Evolutionary conservation across 768 basidiomycete species (phyloP).

Genomic region (Collybiopsis luxurians): DNA sequence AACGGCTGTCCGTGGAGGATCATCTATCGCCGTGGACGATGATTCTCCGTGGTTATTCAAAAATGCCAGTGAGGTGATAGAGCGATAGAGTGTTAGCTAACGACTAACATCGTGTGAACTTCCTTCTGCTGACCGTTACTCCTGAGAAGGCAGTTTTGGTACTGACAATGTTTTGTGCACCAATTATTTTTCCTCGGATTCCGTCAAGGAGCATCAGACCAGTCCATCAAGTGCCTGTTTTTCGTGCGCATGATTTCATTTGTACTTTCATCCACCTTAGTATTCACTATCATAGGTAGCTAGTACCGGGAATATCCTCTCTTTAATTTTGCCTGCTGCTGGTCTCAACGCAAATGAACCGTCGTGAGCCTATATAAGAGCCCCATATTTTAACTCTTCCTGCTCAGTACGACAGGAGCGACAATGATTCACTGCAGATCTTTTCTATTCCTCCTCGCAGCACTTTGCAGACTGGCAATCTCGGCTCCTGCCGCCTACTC

Average conservation of each 20-base stretch:
- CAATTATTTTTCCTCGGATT: no score
- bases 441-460: neutral
- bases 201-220: no score
- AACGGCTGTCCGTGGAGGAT: neutral
- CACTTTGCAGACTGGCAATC: slow-evolving; percentile 9
- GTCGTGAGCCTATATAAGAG: neutral
- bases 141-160: no score
- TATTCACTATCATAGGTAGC: no score
- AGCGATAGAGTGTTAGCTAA: neutral
- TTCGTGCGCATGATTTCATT: neutral
- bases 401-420: neutral
- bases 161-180: no score
- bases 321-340: no score
- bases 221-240: no score
- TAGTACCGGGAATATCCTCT: no score
- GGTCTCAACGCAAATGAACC: neutral
- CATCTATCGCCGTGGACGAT: no score
- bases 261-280: no score
- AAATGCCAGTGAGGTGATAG: neutral
- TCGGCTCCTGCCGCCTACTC: slow-evolving; percentile 12
- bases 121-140: no score
- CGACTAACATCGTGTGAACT: neutral
- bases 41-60: neutral
- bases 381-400: neutral
- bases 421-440: neutral